Percentiles rank a stretch among this genome's conserved stretches.
Conservation (phyloP, 345 rosid genomes). For the Syzygium aromaticum region DNA sequence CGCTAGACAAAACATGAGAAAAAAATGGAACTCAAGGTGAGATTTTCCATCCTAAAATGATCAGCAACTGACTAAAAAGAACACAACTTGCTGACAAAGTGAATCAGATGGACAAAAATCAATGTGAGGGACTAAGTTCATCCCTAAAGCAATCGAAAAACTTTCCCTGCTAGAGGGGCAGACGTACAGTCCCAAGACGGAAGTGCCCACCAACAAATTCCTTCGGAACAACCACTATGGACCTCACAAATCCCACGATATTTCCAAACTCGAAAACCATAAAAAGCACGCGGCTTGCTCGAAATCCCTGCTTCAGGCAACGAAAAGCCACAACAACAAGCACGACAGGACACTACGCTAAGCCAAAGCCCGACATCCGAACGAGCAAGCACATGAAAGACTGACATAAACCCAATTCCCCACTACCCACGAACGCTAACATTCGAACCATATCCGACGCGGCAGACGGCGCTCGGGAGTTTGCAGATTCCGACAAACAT, state of each 20-base stretch:
- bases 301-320: not conserved
- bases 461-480: not conserved
- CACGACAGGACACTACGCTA: not conserved
- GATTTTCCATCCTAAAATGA: not conserved
- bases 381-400: not conserved
- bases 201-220: not conserved
- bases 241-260: not conserved
- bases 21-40: not conserved
- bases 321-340: not conserved
- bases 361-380: not conserved
- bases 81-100: not conserved
- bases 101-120: not conserved
- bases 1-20: not conserved
- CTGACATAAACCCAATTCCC: not conserved
- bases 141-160: constrained; percentile 1
- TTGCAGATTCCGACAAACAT: not conserved
- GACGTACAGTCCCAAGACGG: not conserved
- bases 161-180: not conserved
- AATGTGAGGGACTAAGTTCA: constrained; percentile 2
- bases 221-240: not conserved
- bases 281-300: not conserved
- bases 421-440: not conserved
- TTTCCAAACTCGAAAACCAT: not conserved
- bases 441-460: not conserved
- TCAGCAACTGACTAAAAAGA: not conserved